These are phyloP conservation scores for Epichloe gansuensis DNA, from an alignment of 2,329 filamentous ascomycete species.

Conservation along the genomic window DNA sequence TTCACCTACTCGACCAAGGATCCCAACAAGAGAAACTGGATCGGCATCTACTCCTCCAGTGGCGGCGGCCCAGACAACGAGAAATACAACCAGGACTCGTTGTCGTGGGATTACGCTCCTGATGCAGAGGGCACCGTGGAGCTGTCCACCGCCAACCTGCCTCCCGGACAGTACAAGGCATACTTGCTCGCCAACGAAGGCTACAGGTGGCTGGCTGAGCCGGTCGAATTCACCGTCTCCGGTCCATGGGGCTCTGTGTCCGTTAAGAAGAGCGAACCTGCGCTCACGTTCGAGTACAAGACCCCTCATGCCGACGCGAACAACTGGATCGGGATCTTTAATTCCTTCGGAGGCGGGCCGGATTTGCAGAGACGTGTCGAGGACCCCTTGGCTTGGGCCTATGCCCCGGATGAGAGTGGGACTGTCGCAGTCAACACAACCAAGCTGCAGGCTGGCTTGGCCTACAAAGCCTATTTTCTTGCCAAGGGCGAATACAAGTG, in stretches of 20 bases:
- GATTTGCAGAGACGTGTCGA: constrained; percentile 17
- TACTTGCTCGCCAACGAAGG: constrained; percentile 21
- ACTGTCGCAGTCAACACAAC: constrained; percentile 13
- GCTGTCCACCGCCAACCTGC: constrained; percentile 12
- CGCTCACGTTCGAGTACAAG: constrained; percentile 23
- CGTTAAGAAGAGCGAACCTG: constrained; percentile 4
- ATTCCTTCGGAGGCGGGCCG: constrained; percentile 21
- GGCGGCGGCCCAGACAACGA: constrained; percentile 20
- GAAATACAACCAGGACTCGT: constrained; percentile 13
- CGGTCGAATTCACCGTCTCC: constrained; percentile 16
- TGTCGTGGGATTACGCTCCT: constrained; percentile 21
- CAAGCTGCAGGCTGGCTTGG: constrained; percentile 15
- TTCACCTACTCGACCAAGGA: constrained; percentile 18
- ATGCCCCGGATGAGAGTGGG: constrained; percentile 17
- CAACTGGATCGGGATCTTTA: constrained; percentile 28
- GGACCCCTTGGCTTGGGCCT: constrained; percentile 21
- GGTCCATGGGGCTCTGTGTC: constrained; percentile 8
- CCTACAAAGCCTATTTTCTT: constrained; percentile 25
- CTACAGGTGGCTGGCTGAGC: constrained; percentile 22
- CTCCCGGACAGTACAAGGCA: constrained; percentile 20
- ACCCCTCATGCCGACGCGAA: constrained; percentile 14
- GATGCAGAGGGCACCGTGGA: constrained; percentile 13
- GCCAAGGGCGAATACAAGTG: constrained; percentile 23
- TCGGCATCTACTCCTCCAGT: constrained; percentile 20
- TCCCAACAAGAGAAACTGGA: constrained; percentile 21